Evolutionary conservation across 1,139 yeast genomes (phyloP).

Genomic region (Taphrina confusa): DNA sequence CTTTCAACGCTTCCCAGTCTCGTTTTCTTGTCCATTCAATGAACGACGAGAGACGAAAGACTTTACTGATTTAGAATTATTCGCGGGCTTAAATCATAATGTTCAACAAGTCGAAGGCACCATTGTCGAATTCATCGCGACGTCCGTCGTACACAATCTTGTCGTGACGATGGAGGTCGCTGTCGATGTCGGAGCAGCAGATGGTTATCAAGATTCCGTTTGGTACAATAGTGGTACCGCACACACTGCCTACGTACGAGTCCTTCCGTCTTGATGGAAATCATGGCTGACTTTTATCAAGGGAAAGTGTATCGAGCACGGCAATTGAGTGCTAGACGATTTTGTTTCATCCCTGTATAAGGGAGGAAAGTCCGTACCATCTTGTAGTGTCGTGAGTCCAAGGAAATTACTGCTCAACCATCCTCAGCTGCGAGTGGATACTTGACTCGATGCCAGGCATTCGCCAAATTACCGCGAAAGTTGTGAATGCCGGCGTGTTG

Average conservation of each 20-base stretch:
- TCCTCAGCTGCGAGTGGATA: neutral
- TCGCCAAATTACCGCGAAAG: slow-evolving; percentile 5
- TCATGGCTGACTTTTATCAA: neutral
- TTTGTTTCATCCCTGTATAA: too few species aligned
- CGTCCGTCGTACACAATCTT: neutral
- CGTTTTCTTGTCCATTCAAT: neutral
- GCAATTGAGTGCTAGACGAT: too few species aligned
- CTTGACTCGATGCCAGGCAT: slow-evolving; percentile 11
- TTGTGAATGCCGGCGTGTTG: slow-evolving; percentile 10
- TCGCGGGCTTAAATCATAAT: neutral
- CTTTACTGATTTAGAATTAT: neutral
- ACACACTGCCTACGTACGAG: neutral
- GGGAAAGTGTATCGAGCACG: neutral
- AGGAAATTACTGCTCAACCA: neutral
- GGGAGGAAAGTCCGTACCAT: too few species aligned
- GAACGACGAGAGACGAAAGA: too few species aligned
- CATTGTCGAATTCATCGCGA: neutral
- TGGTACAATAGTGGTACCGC: neutral
- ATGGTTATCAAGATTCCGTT: neutral
- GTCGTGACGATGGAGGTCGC: neutral
- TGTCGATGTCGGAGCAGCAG: slow-evolving; percentile 1
- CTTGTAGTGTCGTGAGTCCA: too few species aligned
- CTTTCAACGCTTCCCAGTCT: neutral
- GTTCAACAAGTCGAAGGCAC: neutral
- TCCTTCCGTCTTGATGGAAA: neutral